phyloP scores from a whole-genome alignment of 805 yeast genomes.

The Ogataea zsoltii region DNA sequence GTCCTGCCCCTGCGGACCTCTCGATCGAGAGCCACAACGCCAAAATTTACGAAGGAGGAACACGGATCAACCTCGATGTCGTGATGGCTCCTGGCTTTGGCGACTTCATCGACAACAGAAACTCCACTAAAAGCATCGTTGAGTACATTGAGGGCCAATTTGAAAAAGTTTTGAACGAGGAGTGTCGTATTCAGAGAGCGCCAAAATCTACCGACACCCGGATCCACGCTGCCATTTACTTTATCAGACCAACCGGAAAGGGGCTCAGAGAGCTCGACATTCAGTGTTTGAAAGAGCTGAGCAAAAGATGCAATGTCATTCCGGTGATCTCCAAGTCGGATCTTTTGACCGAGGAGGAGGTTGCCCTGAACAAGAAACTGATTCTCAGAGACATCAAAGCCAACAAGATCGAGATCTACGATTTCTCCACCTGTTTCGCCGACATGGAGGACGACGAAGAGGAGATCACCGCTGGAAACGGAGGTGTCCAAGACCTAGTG shows the following conservation, averaged over 20 bases:
- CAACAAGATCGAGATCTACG: conserved; percentile 29
- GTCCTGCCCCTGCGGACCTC: conserved; percentile 36
- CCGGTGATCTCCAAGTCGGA: conserved; percentile 86
- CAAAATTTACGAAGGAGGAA: conserved; percentile 41
- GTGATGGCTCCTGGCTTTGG: conserved; percentile 77
- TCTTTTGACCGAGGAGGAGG: conserved; percentile 59
- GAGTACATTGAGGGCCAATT: conserved; percentile 79
- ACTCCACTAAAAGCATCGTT: conserved; percentile 58
- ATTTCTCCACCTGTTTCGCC: conserved; percentile 32
- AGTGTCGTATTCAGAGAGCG: conserved; percentile 56
- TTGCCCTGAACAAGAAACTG: conserved; percentile 42
- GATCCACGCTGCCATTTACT: conserved; percentile 83
- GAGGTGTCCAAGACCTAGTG: conserved; percentile 35
- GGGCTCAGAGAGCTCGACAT: conserved; percentile 70
- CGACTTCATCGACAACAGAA: conserved; percentile 61
- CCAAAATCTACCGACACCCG: conserved; percentile 56
- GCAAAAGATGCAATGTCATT: conserved; percentile 71
- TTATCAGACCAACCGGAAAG: conserved; percentile 70
- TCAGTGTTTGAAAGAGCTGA: conserved; percentile 64
- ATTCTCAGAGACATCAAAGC: conserved; percentile 43
- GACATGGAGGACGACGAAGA: conserved; percentile 30
- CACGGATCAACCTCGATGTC: conserved; percentile 59
- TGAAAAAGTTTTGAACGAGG: conserved; percentile 68
- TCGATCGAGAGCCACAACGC: conserved; percentile 35
- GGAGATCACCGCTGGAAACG: conserved; percentile 9